A percentile compares a stretch with the other conserved stretches of the same genome.
phyloP scores from a whole-genome alignment of 768 basidiomycete species.

The Suillus lakei region DNA sequence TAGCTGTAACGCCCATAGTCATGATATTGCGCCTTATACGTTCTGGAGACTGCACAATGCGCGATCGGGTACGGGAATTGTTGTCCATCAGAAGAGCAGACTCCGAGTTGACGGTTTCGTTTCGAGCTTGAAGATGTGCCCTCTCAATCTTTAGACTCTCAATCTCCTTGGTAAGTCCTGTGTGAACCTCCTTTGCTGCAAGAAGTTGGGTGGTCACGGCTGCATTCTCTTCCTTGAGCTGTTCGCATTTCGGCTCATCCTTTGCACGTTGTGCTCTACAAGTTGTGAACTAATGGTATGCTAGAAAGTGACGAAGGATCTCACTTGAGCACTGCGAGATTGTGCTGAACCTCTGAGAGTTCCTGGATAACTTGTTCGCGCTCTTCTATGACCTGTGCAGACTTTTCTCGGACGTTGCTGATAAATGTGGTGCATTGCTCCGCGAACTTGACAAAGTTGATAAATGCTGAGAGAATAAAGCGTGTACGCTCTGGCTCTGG shows the following conservation, averaged over 20 bases:
- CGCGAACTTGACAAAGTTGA: conserved; percentile 92
- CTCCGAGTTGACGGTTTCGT: conserved; percentile 70
- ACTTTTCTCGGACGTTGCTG: conserved; percentile 62
- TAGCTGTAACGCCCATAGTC: conserved; percentile 68
- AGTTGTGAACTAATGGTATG: background rate
- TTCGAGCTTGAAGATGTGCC: conserved; percentile 62
- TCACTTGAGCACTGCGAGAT: conserved; percentile 62
- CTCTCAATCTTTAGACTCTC: conserved; percentile 78
- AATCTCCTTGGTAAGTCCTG: conserved; percentile 61
- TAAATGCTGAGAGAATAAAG: conserved; percentile 80
- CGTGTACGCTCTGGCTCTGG: conserved; percentile 81
- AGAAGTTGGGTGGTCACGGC: conserved; percentile 68
- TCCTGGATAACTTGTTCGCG: conserved; percentile 60
- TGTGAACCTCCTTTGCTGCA: conserved; percentile 69
- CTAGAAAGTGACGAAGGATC: conserved; percentile 22
- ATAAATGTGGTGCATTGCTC: conserved; percentile 73
- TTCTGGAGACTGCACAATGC: conserved; percentile 92
- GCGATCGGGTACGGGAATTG: conserved; percentile 65
- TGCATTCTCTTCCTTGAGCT: conserved; percentile 62
- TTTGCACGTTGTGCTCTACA: conserved; percentile 64
- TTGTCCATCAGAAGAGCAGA: conserved; percentile 61
- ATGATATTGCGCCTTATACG: conserved; percentile 83
- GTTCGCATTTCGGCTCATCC: conserved; percentile 71
- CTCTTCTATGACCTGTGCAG: conserved; percentile 59
- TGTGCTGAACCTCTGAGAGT: conserved; percentile 52